These are phyloP conservation scores for Tuber umbilicatum DNA, from an alignment of 495 filamentous ascomycete genomes.

Conservation along the genomic window DNA sequence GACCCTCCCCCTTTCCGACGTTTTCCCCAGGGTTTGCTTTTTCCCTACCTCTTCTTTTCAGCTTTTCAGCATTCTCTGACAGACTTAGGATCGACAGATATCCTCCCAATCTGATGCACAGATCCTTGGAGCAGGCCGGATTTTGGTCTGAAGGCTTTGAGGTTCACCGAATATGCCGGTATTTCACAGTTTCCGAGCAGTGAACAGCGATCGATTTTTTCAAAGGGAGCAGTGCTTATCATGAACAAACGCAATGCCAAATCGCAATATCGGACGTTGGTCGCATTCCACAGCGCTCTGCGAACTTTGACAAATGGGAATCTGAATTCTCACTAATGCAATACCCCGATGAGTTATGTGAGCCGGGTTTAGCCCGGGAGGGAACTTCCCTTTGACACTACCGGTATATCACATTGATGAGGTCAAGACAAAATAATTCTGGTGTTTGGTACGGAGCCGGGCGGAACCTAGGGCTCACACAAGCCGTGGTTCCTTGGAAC, in stretches of 20 bases:
- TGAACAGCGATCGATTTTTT: background rate
- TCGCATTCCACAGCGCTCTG: background rate
- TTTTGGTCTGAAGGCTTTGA: background rate
- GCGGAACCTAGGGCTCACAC: background rate
- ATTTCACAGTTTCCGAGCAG: background rate
- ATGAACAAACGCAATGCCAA: background rate
- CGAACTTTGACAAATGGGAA: background rate
- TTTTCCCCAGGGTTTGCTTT: background rate
- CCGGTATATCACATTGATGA: background rate
- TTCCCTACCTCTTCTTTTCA: background rate
- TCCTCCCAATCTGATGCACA: background rate
- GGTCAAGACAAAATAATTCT: background rate
- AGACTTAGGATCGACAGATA: background rate
- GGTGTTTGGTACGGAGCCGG: background rate
- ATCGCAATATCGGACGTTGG: background rate
- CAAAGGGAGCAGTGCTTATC: background rate
- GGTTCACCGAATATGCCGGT: background rate
- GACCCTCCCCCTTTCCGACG: background rate
- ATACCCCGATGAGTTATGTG: background rate
- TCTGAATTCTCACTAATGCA: background rate
- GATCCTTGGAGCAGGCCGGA: background rate
- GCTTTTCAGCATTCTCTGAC: background rate
- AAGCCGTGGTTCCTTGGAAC: background rate
- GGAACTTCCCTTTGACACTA: background rate
- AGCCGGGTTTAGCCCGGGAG: background rate